A percentile compares a stretch with the other conserved stretches of the same genome.
Evolutionary conservation across 106 monocot genomes (phyloP).

Genomic region (Dendrobium officinale): DNA sequence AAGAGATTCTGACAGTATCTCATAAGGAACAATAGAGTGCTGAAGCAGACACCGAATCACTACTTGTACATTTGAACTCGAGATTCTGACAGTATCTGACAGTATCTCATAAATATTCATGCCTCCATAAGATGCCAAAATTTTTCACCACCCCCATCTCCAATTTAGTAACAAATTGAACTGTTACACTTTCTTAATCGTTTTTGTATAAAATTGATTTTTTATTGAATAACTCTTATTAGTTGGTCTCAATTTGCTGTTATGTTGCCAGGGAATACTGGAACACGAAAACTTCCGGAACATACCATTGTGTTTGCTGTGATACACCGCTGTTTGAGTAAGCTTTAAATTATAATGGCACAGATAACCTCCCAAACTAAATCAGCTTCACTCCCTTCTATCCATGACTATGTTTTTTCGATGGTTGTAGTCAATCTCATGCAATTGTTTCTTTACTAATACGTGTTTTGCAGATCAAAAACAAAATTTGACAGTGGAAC

Average conservation of each 20-base stretch:
- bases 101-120: background rate
- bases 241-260: slow-evolving; percentile 1
- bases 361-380: background rate
- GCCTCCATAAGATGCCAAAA: background rate
- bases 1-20: no score
- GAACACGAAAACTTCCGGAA: slow-evolving; percentile 87
- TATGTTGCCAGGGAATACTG: slow-evolving; percentile 62
- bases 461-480: slow-evolving; percentile 36
- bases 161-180: background rate
- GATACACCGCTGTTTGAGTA: slow-evolving; percentile 91
- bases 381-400: background rate
- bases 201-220: background rate
- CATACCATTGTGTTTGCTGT: slow-evolving; percentile 84
- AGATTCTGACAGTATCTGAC: no score
- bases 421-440: no score
- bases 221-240: background rate
- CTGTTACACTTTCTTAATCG: background rate
- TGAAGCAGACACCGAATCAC: no score
- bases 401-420: no score
- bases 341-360: slow-evolving; percentile 2
- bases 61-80: no score
- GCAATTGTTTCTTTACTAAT: background rate
- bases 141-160: no score
- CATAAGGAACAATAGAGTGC: no score
- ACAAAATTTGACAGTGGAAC: slow-evolving; percentile 96